Base-by-base conservation (phyloP, 192 early-diverging fungal species). In the Coemansia javaensis region DNA sequence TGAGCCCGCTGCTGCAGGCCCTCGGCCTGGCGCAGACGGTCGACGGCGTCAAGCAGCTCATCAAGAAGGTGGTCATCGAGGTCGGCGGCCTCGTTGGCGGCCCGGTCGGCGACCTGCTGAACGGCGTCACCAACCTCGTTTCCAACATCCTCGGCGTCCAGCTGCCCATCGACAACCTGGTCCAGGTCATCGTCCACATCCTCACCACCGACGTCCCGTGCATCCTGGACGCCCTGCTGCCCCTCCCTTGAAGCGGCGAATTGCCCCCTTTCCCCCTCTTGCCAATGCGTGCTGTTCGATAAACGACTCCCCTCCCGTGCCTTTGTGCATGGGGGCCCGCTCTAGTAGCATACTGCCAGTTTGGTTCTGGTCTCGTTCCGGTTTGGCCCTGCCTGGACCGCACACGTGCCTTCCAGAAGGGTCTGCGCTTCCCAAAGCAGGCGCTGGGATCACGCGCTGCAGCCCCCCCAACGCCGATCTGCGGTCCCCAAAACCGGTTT, bases 141-240 rank as follows among this genome's bases (percentile, higher is more conserved):
- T 40, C 56, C 16, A 45, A 40, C 23, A 53, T 73, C 7, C 45
- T 73, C 28, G 44, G 57, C 20, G 69, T 65, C 23, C 39, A 65
- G 14, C 38, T 65, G 20, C 65, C 28, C 7, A 40, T 73, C 12
- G 43, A 60, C 21, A 48, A 44, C 23, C 57, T 65, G 2, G 53
- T 65, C 28, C 34, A 57, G 21, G 69, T 61, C 23, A 40, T 73
- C 13, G 47, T 60, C 24, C 60, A 62, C 4, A 32, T 73, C 32
- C 49, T 73, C n/a, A 53, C 62, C 22, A 60, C 61, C 49, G 62
- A 73, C 32, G 53, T 65, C 4, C 69, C 69, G 1, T 73, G 69
- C 33, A 40, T 73, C 27, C 57, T 73, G 41, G 61, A 73, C 41
- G 61, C 69, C 0, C 36, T 65, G 4, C 21, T 72, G 24, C 69